Conservation (phyloP, 2,329 filamentous ascomycete genomes). For the Botrytis pseudocinerea region DNA sequence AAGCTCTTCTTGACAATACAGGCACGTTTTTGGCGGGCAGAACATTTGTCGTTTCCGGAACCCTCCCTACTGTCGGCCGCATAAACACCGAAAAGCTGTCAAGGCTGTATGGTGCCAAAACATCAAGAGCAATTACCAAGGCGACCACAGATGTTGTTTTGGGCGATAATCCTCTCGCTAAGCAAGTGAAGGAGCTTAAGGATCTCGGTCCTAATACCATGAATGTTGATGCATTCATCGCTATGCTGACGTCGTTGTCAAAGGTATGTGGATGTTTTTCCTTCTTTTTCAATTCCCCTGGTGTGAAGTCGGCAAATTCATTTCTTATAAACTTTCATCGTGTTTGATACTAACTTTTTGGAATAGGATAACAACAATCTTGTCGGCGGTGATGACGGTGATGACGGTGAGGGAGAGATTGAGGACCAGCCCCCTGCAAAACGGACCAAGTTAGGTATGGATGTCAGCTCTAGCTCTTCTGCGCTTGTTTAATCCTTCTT, state of each 20-base stretch:
- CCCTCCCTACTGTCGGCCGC: slow-evolving; percentile 30
- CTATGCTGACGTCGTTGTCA: slow-evolving; percentile 25
- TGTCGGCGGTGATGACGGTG: not conserved
- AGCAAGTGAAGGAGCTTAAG: slow-evolving; percentile 34
- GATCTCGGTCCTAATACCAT: slow-evolving; percentile 26
- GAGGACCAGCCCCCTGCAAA: not conserved
- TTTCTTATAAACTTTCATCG: no score
- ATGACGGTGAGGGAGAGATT: not conserved
- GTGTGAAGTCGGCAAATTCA: not conserved
- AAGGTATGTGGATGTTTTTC: not conserved
- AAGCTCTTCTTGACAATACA: slow-evolving; percentile 26
- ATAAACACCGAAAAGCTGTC: slow-evolving; percentile 33
- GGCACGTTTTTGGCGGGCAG: slow-evolving; percentile 25
- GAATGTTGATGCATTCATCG: slow-evolving; percentile 31
- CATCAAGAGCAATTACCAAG: slow-evolving; percentile 31
- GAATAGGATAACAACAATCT: not conserved
- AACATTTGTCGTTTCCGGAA: slow-evolving; percentile 31
- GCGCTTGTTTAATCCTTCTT: not conserved
- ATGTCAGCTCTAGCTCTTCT: not conserved
- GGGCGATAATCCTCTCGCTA: slow-evolving; percentile 34
- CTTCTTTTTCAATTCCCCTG: no score
- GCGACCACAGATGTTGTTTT: slow-evolving; percentile 34
- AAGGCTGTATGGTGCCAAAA: slow-evolving; percentile 30
- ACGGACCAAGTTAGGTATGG: not conserved
- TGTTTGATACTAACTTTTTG: not conserved